phyloP scores from a whole-genome alignment of 2,329 filamentous ascomycete species.

The Calonectria pseudoreteaudii region DNA sequence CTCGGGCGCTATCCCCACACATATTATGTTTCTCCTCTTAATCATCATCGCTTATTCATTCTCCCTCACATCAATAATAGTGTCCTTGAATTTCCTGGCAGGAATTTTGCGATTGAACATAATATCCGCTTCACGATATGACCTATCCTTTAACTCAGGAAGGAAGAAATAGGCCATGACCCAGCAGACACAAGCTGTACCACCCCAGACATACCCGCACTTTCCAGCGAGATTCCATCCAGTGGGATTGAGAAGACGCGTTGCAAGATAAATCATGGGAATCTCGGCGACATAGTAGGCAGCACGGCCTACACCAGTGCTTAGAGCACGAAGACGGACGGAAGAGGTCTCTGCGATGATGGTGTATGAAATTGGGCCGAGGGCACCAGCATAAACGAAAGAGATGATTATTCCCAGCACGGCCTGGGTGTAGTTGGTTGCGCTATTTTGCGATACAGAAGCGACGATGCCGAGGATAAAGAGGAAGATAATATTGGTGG shows the following conservation, averaged over 20 bases:
- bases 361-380: constrained; percentile 72
- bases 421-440: constrained; percentile 66
- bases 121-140: constrained; percentile 71
- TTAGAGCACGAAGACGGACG: constrained; percentile 71
- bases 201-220: constrained; percentile 70
- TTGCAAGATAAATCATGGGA: constrained; percentile 71
- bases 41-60: constrained; percentile 64
- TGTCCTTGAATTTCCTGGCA: constrained; percentile 67
- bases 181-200: constrained; percentile 66
- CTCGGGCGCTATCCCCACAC: too few relatives aligned
- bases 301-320: constrained; percentile 71
- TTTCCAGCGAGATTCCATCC: constrained; percentile 61
- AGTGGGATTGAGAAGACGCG: constrained; percentile 68
- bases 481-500: constrained; percentile 64
- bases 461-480: constrained; percentile 68
- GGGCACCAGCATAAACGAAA: constrained; percentile 70
- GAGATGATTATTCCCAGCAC: constrained; percentile 74
- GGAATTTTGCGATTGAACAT: constrained; percentile 64
- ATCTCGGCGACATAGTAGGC: constrained; percentile 74
- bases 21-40: too few relatives aligned
- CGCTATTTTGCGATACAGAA: constrained; percentile 56
- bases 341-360: constrained; percentile 75
- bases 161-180: constrained; percentile 59
- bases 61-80: constrained; percentile 66
- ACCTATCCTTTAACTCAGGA: constrained; percentile 67